These are phyloP conservation scores for Elymus sibiricus DNA, from an alignment of 176 grass and related monocot species.

Conservation along the genomic window DNA sequence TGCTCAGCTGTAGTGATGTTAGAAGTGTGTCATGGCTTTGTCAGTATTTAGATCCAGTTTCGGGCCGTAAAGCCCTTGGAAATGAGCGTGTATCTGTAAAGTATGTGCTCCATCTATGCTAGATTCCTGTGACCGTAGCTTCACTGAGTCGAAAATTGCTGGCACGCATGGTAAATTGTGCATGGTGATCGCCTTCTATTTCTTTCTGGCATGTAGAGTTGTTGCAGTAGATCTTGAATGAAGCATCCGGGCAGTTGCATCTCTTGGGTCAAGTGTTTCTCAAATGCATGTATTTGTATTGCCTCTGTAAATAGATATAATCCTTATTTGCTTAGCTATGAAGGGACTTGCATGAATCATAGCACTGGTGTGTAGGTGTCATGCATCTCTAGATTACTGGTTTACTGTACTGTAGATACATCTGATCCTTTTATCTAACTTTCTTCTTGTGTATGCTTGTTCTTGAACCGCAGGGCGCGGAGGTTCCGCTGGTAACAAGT, in stretches of 20 bases:
- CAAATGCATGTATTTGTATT: background rate
- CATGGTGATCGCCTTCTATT: background rate
- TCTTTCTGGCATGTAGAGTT: background rate
- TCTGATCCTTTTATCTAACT: background rate
- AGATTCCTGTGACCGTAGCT: too few species aligned
- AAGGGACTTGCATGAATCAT: background rate
- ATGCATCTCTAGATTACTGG: background rate
- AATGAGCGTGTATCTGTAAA: too few species aligned
- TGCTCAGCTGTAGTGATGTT: background rate
- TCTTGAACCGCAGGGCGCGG: conserved; percentile 55
- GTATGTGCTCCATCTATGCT: too few species aligned
- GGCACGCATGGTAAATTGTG: too few species aligned
- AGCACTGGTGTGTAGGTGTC: background rate
- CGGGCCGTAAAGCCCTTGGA: too few species aligned
- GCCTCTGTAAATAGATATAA: background rate
- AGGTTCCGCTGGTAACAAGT: conserved; percentile 87
- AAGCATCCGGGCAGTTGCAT: background rate
- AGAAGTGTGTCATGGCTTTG: too few species aligned
- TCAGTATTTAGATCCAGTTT: too few species aligned
- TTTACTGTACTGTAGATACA: background rate
- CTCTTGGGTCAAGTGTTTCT: background rate
- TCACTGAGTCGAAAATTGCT: too few species aligned
- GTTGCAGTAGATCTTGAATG: background rate
- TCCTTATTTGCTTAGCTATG: background rate
- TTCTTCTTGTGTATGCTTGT: background rate